These are phyloP conservation scores for Pseudogymnoascus sp. DNA, from an alignment of 2,329 filamentous ascomycete genomes.

Conservation along the genomic window DNA sequence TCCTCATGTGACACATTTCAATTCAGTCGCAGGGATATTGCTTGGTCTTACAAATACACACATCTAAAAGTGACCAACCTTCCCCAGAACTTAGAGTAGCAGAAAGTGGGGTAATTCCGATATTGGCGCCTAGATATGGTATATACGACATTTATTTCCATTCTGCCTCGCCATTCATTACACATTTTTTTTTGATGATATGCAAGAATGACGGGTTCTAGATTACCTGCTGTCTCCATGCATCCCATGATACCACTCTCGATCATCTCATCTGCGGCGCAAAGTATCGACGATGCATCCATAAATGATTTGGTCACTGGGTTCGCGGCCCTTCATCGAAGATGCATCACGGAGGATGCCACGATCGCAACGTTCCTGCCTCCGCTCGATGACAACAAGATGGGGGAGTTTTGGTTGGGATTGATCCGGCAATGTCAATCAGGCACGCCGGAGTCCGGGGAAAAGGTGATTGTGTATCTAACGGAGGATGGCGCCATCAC, in stretches of 20 bases:
- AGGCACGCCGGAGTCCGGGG: constrained; percentile 37
- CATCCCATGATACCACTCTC: neutral
- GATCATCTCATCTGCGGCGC: neutral
- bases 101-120: neutral
- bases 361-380: constrained; percentile 50
- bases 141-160: neutral
- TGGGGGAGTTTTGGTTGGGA: constrained; percentile 45
- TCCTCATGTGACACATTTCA: constrained; percentile 1
- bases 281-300: neutral
- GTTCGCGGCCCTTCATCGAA: constrained; percentile 48
- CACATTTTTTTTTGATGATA: neutral
- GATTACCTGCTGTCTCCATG: neutral
- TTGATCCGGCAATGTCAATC: constrained; percentile 34
- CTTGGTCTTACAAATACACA: neutral
- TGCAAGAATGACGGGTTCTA: neutral
- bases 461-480: constrained; percentile 46
- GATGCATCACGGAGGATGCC: constrained; percentile 48
- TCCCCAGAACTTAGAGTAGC: neutral
- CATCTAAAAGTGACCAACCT: neutral
- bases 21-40: neutral
- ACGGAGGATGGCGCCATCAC: constrained; percentile 36
- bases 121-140: neutral
- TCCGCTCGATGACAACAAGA: constrained; percentile 47
- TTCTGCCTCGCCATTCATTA: neutral
- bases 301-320: constrained; percentile 34